These are phyloP conservation scores for Hyaloscypha variabilis DNA, from an alignment of 495 filamentous ascomycete genomes.

Conservation along the genomic window DNA sequence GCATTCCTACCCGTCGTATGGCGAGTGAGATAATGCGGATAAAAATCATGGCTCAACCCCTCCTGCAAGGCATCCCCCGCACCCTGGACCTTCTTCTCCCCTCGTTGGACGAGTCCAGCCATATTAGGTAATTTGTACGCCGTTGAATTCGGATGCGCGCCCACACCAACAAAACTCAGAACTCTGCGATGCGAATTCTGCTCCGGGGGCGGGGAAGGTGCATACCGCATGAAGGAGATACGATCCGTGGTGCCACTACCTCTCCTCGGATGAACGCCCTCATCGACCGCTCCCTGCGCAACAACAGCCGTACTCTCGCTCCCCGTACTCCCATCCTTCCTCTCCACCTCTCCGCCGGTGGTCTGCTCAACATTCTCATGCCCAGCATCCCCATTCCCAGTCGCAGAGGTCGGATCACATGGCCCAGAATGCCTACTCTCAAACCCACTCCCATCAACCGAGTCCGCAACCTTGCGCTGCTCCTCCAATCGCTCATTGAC, in stretches of 20 bases:
- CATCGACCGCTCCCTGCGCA: background rate
- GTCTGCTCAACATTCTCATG: background rate
- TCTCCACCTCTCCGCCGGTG: background rate
- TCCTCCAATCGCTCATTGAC: slow-evolving; percentile 1
- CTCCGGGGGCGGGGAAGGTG: background rate
- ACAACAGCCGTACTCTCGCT: background rate
- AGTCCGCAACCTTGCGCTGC: slow-evolving; percentile 6
- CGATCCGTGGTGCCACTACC: slow-evolving; percentile 6
- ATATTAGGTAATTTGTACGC: slow-evolving; percentile 2
- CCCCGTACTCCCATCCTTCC: background rate
- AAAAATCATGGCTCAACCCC: slow-evolving; percentile 1
- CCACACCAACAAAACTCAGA: slow-evolving; percentile 27
- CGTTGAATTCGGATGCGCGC: slow-evolving; percentile 25
- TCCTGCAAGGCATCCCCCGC: background rate
- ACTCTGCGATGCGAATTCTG: slow-evolving; percentile 1
- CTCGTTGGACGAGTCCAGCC: background rate
- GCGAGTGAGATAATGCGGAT: slow-evolving; percentile 27
- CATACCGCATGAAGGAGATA: slow-evolving; percentile 5
- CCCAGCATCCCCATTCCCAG: background rate
- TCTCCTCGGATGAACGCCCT: background rate
- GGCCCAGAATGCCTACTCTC: slow-evolving; percentile 20
- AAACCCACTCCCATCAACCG: slow-evolving; percentile 4
- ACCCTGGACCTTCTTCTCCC: background rate
- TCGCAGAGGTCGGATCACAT: slow-evolving; percentile 1
- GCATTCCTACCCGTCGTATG: slow-evolving; percentile 65